Evolutionary conservation across 768 basidiomycete genomes (phyloP).

Genomic region (Neoboletus subvelutipes): DNA sequence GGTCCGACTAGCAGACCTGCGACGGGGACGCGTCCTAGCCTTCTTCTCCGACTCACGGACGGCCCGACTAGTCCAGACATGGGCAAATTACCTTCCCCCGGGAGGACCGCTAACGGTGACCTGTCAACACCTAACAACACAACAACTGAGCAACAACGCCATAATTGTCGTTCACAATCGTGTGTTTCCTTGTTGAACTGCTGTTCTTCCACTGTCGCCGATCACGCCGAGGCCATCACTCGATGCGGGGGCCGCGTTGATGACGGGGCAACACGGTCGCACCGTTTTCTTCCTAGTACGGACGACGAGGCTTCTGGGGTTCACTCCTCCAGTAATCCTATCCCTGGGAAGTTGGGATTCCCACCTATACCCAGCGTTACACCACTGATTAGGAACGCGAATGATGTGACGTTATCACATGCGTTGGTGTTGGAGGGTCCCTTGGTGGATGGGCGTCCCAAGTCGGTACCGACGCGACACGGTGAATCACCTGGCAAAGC

Average conservation of each 20-base stretch:
- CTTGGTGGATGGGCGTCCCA: not conserved
- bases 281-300: not conserved
- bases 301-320: not conserved
- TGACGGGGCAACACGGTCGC: not conserved
- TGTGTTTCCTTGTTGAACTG: not conserved
- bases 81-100: not conserved
- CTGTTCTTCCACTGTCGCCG: not conserved
- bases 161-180: not conserved
- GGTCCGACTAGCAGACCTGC: not conserved
- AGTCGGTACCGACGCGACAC: not conserved
- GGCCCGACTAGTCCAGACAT: not conserved
- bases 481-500: not conserved
- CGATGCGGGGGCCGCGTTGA: not conserved
- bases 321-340: not conserved
- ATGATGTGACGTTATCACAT: not conserved
- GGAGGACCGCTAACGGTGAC: not conserved
- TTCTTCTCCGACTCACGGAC: conserved; percentile 6
- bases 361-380: not conserved
- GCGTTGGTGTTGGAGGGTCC: not conserved
- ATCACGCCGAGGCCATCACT: not conserved
- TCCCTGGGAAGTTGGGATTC: not conserved
- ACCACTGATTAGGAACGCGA: not conserved
- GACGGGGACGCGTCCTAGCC: not conserved
- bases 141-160: not conserved
- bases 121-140: not conserved